Evolutionary conservation across 768 basidiomycete genomes (phyloP), one percentile per base, ranked within the genome.

Genomic region (Gyrodon lividus): DNA sequence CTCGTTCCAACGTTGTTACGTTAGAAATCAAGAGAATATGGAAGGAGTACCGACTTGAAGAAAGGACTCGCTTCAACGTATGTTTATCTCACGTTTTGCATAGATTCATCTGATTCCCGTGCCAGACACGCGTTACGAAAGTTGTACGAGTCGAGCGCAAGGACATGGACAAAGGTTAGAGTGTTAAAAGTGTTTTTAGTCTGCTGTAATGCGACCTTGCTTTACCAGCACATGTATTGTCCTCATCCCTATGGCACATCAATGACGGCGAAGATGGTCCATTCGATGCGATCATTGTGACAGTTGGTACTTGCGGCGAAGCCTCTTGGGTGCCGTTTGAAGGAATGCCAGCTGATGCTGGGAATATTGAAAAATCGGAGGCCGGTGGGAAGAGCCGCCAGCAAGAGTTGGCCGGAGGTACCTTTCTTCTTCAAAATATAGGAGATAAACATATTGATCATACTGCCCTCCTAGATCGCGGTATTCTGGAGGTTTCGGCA

Each of bases 201-300:
- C 31, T 2, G 10, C 13, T 31, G 31, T 9, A 13, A 39, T 12
- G 24, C 14, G 22, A 22, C 34, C 33, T 17, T 14, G n/a, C 39
- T 10, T 19, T 20, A 9, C 8, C 23, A 51, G 50, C 49, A 55
- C 61, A 55, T 50, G 58, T 66, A 44, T 9, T 50, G 57, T 51
- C 54, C 2, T 63, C 65, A 19, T 65, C 68, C 2, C 66, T 70
- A 7, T 81, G 79, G 79, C 60, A 73, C 24, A 66, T 81, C 55
- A 78, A 82, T 56, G 73, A 75, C 60, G 75, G 72, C 7, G 51
- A 58, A 9, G 78, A 80, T 23, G 77, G 72, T 10, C 59, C 70
- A 10, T 82, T 79, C 52, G 78, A 80, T 59, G 78, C 78, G 0
- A 64, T 81, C 57, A 76, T 79, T 28, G 76, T 75, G 24, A 77